Conservation (phyloP, 257 asterid genomes). For the Solanum phureja region DNA sequence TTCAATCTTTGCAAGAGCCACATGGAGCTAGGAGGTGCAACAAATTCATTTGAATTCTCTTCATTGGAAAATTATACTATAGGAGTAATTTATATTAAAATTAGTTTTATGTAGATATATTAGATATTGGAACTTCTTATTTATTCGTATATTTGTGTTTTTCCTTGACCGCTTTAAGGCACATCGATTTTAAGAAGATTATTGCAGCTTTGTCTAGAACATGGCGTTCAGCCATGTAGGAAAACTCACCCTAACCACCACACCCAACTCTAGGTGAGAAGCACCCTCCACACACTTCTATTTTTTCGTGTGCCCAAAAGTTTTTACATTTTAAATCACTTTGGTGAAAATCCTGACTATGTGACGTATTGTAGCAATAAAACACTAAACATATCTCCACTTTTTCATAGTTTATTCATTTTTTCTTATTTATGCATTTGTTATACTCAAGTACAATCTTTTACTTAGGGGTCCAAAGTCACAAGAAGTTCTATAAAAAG, state of each 20-base stretch:
- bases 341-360: neutral
- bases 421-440: neutral
- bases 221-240: rapidly evolving
- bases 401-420: neutral
- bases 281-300: neutral
- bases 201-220: neutral
- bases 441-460: neutral
- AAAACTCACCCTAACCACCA: neutral
- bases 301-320: neutral
- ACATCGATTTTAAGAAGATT: neutral
- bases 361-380: neutral
- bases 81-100: neutral
- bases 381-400: neutral
- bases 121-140: neutral
- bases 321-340: neutral
- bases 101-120: neutral
- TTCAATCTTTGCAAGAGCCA: neutral
- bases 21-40: neutral
- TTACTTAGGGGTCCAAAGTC: neutral
- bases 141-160: neutral
- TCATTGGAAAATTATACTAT: rapidly evolving
- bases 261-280: neutral
- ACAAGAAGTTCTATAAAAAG: neutral
- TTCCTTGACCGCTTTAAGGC: neutral
- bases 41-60: neutral